Percentiles rank a stretch among this genome's conserved stretches.
Conservation (phyloP, 2,329 filamentous ascomycete genomes). For the Coniochaeta sp. region DNA sequence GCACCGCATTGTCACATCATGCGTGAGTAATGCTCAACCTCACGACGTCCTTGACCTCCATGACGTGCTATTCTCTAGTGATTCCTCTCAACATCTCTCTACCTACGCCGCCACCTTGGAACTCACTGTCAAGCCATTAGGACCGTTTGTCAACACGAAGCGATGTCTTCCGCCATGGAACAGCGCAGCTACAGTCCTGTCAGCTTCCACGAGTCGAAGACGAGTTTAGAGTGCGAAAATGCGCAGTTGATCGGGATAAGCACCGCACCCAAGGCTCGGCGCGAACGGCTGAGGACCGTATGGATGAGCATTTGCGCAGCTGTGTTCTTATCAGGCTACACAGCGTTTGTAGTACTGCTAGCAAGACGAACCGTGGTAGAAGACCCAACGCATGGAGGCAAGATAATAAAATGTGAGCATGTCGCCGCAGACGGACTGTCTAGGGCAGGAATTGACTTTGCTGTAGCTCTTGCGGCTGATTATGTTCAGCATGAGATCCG, state of each 20-base stretch:
- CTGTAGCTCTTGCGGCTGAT: conserved; percentile 1
- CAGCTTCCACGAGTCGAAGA: background rate
- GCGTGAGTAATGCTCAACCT: too few species aligned
- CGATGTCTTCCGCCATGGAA: background rate
- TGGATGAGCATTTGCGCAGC: background rate
- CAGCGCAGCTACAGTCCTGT: background rate
- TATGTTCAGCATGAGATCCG: conserved; percentile 4
- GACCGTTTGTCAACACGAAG: too few species aligned
- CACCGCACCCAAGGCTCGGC: background rate
- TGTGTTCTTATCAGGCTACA: background rate
- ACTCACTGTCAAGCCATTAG: too few species aligned
- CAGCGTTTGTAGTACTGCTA: background rate
- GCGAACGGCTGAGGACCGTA: background rate
- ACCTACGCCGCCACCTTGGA: too few species aligned
- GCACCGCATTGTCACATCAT: too few species aligned
- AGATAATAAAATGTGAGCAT: background rate
- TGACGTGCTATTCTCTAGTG: too few species aligned
- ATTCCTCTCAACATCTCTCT: too few species aligned
- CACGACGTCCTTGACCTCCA: too few species aligned
- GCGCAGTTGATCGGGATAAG: background rate
- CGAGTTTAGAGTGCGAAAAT: background rate
- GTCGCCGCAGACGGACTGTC: background rate
- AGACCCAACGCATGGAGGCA: background rate
- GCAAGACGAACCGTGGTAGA: background rate
- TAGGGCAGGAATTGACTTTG: background rate